Evolutionary conservation across 345 rosid genomes (phyloP).

Genomic region (Fremontodendron californicum): DNA sequence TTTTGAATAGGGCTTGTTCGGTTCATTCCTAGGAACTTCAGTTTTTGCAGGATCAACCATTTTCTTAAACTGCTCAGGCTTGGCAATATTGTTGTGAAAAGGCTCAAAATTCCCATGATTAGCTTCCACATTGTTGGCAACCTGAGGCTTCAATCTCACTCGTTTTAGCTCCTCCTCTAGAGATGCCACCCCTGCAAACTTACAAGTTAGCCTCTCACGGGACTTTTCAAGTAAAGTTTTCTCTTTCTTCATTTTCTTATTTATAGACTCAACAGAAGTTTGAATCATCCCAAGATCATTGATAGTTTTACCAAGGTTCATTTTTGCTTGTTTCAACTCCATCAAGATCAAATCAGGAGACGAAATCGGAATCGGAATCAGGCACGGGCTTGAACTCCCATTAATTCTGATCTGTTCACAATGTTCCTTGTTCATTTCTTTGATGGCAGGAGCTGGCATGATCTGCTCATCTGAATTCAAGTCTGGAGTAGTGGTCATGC

Average conservation of each 20-base stretch:
- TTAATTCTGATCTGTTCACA: constrained; percentile 23
- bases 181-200: constrained; percentile 50
- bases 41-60: constrained; percentile 32
- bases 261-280: constrained; percentile 67
- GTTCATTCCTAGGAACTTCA: constrained; percentile 36
- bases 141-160: constrained; percentile 32
- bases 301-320: constrained; percentile 83
- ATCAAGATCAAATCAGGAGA: constrained; percentile 74
- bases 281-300: constrained; percentile 78
- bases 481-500: constrained; percentile 25
- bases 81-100: neutral
- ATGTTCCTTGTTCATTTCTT: constrained; percentile 59
- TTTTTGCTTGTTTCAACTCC: constrained; percentile 83
- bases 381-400: constrained; percentile 32
- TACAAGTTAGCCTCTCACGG: constrained; percentile 55
- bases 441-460: constrained; percentile 33
- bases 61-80: constrained; percentile 42
- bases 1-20: constrained; percentile 36
- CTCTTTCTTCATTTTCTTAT: constrained; percentile 80
- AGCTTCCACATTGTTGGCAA: constrained; percentile 1
- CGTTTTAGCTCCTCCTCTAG: constrained; percentile 52
- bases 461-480: constrained; percentile 27
- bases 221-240: constrained; percentile 59
- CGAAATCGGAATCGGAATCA: constrained; percentile 38
- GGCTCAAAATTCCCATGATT: neutral